Base-by-base conservation (phyloP, 768 basidiomycete genomes). In the Pulveroboletus ravenelii region DNA sequence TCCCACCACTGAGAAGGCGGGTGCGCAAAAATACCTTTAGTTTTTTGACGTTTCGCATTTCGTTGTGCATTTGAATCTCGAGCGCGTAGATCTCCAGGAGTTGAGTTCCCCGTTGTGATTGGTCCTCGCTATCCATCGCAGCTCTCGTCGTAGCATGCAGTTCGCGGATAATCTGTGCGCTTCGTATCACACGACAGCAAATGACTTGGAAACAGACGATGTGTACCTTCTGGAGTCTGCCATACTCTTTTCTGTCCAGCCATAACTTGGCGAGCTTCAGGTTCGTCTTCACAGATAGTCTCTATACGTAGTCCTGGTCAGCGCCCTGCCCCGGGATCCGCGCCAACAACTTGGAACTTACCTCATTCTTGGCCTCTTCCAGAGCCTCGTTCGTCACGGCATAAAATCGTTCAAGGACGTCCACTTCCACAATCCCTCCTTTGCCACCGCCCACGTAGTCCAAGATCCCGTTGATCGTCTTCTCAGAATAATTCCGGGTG, bases 41-140 rank as follows among this genome's bases (percentile, higher is more conserved):
- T 68, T 97, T 97, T 74, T 94, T 94, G 73, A 86, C 87, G 63
- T 99, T 96, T 58, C 88, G 82, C 57, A 85, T 89, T 70, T 97
- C 94, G 59, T 93, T 94, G 73, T 97, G 93, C 96, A 99, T 99
- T 66, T 98, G 94, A 50, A 99, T 99, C 68, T 99, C 96, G 37
- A 98, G 82, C 1, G 96, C 95, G 61, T 97, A 97, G 35, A 98
- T 93, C 70, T 99, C 96, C 25, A 98, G 79, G 10, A 98, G 77
- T 55, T 96, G 86, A 1, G 95, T 96, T 12, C 94, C 94, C 45
- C 89, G 85, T 66, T 96, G 94, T 40, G 95, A 95, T 62, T 90
- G 86, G 58, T 89, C 87, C 48, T 80, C 90, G 37, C 76, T 82
- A 40, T 88, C 86, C 47, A 74, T 79, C 20, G 71, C 71, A 12